Evolutionary conservation across 495 filamentous ascomycete species (phyloP).

Genomic region (Penicillium nucicola): DNA sequence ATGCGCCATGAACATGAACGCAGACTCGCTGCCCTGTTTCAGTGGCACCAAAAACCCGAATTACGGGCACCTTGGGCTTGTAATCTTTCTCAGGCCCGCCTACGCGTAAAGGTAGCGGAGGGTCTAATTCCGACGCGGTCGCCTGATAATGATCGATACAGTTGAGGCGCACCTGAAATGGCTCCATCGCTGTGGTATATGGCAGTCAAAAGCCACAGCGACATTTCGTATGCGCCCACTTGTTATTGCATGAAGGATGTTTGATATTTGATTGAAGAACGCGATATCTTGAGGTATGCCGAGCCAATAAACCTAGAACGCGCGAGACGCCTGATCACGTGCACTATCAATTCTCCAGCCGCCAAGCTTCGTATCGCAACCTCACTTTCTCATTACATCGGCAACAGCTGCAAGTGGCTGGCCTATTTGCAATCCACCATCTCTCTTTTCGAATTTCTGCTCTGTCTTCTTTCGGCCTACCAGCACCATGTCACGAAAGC

Average conservation of each 20-base stretch:
- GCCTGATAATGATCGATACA: conserved; percentile 93
- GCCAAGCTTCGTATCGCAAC: background rate
- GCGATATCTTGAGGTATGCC: background rate
- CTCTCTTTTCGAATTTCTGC: background rate
- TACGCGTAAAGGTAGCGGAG: conserved; percentile 60
- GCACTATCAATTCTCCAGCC: conserved; percentile 2
- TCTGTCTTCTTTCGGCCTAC: background rate
- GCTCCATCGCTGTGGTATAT: conserved; percentile 47
- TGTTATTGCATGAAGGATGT: conserved; percentile 7
- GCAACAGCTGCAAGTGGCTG: conserved; percentile 1
- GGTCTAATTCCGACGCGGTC: conserved; percentile 75
- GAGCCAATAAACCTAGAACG: conserved; percentile 3
- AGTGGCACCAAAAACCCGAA: conserved; percentile 89
- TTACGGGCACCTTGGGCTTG: conserved; percentile 74
- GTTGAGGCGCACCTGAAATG: conserved; percentile 84
- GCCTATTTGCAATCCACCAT: background rate
- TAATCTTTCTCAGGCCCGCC: conserved; percentile 48
- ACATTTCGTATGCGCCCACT: conserved; percentile 19
- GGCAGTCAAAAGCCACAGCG: conserved; percentile 24
- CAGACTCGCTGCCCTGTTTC: conserved; percentile 96
- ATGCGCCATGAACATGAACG: conserved; percentile 92
- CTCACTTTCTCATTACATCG: conserved; percentile 1
- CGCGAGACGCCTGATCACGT: conserved; percentile 35
- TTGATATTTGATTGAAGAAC: background rate
- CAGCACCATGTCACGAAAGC: conserved; percentile 45